Percentiles rank a stretch among this genome's conserved stretches.
Evolutionary conservation across 768 basidiomycete genomes (phyloP).

Genomic region (Panellus pusillus): DNA sequence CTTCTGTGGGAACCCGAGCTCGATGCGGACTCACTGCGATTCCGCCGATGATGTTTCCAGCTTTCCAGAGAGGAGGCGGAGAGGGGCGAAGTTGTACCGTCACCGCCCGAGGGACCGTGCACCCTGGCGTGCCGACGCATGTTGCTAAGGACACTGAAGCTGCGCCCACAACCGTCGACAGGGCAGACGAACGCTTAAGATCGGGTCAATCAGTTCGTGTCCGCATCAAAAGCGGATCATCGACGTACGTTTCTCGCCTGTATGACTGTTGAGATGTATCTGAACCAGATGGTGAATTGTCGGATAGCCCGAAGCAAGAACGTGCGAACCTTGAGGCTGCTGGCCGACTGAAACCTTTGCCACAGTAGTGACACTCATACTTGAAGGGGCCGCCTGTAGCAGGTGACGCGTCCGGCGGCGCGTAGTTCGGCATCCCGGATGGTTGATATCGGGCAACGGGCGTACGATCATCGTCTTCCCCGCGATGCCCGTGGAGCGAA

Average conservation of each 20-base stretch:
- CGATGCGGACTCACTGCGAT: conserved; percentile 41
- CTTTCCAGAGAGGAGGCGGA: conserved; percentile 26
- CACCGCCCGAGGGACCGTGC: conserved; percentile 40
- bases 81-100: conserved; percentile 2
- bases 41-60: conserved; percentile 34
- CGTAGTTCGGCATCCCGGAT: conserved; percentile 14
- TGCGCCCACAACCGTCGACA: conserved; percentile 71
- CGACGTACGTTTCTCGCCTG: conserved; percentile 78
- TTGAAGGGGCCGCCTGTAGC: conserved; percentile 35
- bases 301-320: conserved; percentile 8
- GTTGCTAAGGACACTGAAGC: conserved; percentile 86
- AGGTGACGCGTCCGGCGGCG: conserved; percentile 18
- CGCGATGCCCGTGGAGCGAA: conserved; percentile 6
- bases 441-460: conserved; percentile 31
- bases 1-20: conserved; percentile 42
- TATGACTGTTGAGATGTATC: conserved; percentile 86
- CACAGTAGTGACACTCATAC: conserved; percentile 78
- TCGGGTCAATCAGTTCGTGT: not conserved
- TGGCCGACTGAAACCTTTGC: conserved; percentile 83
- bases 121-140: conserved; percentile 85
- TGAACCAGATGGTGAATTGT: conserved; percentile 29
- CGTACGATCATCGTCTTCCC: conserved; percentile 38
- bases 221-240: conserved; percentile 7
- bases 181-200: conserved; percentile 72
- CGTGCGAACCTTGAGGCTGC: conserved; percentile 70